These are phyloP conservation scores for Starmerella asiatica DNA, from an alignment of 805 yeast species.

Conservation along the genomic window DNA sequence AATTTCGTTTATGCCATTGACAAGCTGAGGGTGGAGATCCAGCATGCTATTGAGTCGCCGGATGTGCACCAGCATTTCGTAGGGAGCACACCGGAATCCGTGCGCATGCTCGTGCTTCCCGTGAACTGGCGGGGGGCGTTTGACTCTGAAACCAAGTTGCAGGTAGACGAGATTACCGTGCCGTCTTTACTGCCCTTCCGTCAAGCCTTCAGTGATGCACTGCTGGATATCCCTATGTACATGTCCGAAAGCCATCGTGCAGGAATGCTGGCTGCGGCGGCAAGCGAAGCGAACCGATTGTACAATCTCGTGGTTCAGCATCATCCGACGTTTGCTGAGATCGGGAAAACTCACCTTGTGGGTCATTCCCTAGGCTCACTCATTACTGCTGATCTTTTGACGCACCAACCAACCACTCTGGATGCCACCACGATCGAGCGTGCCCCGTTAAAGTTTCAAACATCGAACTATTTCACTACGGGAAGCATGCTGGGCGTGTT, in stretches of 20 bases:
- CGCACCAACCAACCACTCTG: slow-evolving; percentile 29
- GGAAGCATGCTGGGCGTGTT: slow-evolving; percentile 23
- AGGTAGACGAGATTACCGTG: slow-evolving; percentile 57
- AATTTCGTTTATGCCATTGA: slow-evolving; percentile 66
- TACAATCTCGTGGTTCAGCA: slow-evolving; percentile 45
- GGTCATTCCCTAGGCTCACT: slow-evolving; percentile 87
- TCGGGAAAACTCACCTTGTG: slow-evolving; percentile 44
- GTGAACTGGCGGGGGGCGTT: slow-evolving; percentile 75
- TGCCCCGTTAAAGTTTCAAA: slow-evolving; percentile 49
- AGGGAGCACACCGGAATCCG: slow-evolving; percentile 6
- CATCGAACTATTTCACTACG: slow-evolving; percentile 47
- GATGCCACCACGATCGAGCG: slow-evolving; percentile 18
- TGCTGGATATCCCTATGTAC: slow-evolving; percentile 65
- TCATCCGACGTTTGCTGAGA: slow-evolving; percentile 49
- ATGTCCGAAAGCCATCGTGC: slow-evolving; percentile 53
- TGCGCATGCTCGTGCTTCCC: slow-evolving; percentile 40
- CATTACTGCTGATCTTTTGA: slow-evolving; percentile 60
- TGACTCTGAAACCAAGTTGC: slow-evolving; percentile 33
- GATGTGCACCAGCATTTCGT: slow-evolving; percentile 17
- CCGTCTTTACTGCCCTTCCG: slow-evolving; percentile 68
- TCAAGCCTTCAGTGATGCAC: slow-evolving; percentile 68
- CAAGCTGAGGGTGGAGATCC: slow-evolving; percentile 27
- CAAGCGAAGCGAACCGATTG: slow-evolving; percentile 53
- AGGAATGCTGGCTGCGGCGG: slow-evolving; percentile 54
- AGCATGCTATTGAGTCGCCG: slow-evolving; percentile 19